Conservation (phyloP, 2,329 filamentous ascomycete genomes). For the Harringtonia aguacate region DNA sequence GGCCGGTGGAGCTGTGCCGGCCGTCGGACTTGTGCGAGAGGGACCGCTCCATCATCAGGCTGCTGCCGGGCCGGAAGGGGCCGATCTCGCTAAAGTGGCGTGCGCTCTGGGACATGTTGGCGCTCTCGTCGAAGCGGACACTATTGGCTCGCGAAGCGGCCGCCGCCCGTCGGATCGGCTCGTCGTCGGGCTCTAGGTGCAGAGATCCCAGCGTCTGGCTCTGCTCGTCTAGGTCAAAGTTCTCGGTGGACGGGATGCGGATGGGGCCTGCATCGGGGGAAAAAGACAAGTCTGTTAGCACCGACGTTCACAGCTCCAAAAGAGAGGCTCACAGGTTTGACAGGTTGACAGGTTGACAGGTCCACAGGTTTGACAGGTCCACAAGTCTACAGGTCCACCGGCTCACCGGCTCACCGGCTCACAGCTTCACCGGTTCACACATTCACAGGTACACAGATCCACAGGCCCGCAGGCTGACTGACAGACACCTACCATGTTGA, state of each 20-base stretch:
- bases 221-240: constrained; percentile 87
- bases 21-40: constrained; percentile 95
- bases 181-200: constrained; percentile 78
- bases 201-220: constrained; percentile 70
- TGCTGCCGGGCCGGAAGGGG: constrained; percentile 66
- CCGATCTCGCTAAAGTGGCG: constrained; percentile 77
- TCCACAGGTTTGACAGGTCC: too few relatives aligned
- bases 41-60: constrained; percentile 82
- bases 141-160: constrained; percentile 90
- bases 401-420: too few relatives aligned
- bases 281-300: background rate
- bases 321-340: too few relatives aligned
- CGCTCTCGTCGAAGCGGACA: constrained; percentile 93
- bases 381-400: too few relatives aligned
- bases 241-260: constrained; percentile 68
- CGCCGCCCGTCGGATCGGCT: constrained; percentile 64
- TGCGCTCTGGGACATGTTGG: constrained; percentile 69
- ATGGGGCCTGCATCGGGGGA: constrained; percentile 63
- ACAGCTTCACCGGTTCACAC: too few relatives aligned
- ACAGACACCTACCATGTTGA: constrained; percentile 62
- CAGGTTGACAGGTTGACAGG: too few relatives aligned
- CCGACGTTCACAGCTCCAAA: too few relatives aligned
- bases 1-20: constrained; percentile 81
- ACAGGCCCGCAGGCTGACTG: background rate
- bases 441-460: too few relatives aligned